Percentiles rank a stretch among this genome's conserved stretches.
These are phyloP conservation scores for Penicillium sp. DNA, from an alignment of 2,329 filamentous ascomycete genomes.

Conservation along the genomic window DNA sequence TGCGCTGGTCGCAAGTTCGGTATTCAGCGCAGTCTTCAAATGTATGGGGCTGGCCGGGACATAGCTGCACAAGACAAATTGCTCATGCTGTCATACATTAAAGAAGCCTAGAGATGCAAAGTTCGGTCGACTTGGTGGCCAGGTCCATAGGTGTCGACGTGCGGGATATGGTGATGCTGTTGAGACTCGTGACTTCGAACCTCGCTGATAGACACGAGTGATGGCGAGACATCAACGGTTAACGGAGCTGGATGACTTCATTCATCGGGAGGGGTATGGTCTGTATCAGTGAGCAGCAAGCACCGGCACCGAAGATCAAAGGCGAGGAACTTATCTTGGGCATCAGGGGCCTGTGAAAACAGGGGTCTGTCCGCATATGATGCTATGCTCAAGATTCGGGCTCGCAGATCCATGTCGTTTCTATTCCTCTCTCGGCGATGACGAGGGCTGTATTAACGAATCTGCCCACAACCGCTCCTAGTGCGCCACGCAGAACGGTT, in stretches of 20 bases:
- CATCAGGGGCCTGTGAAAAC: not conserved
- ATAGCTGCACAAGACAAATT: not conserved
- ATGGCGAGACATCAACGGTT: not conserved
- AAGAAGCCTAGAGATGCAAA: not conserved
- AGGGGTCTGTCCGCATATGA: not conserved
- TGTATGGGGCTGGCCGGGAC: not conserved
- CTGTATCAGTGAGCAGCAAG: not conserved
- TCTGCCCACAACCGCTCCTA: not conserved
- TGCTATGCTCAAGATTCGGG: not conserved
- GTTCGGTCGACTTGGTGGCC: not conserved
- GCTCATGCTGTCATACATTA: not conserved
- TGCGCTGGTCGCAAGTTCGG: not conserved
- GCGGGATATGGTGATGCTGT: not conserved
- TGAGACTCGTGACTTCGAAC: not conserved
- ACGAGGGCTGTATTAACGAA: not conserved
- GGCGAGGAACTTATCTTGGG: not conserved
- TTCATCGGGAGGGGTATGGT: not conserved
- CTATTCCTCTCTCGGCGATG: not conserved
- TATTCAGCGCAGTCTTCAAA: not conserved
- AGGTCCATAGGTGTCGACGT: not conserved
- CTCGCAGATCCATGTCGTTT: not conserved
- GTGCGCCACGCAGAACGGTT: not conserved
- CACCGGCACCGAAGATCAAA: not conserved
- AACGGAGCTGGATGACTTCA: not conserved
- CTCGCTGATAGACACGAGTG: not conserved